Evolutionary conservation across 306 rosid genomes (phyloP), one percentile per base, ranked within the genome.

Genomic region (Prunus armeniaca): DNA sequence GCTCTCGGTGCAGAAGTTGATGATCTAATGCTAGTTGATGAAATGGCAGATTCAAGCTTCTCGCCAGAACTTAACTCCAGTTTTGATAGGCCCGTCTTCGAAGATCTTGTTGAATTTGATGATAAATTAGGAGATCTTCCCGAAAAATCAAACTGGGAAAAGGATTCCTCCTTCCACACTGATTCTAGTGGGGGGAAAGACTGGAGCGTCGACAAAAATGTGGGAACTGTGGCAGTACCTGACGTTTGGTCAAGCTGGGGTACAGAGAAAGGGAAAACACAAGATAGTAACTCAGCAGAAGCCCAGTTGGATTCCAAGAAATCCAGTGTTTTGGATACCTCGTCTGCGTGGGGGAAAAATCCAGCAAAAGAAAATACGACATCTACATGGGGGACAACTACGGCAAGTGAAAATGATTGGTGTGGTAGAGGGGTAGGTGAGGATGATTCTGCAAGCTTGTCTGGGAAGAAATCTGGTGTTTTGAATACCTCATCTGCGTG

Each of bases 1-100:
- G 90, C 95, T 75, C 74, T 95, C 63, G 97, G 99, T 62, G 92
- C 76, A 60, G 97, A 95, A 43, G 51, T 92, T 67, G 97, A 93
- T 56, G 90, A 95, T 74, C 72, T 95, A 50, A 38, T 82, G 46
- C 66, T 73, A 9, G 90, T 76, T 8, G 91, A 90, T 72, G 96
- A 93, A 73, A 68, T 52, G 67, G 73, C 30, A 61, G 97, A 85
- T 11, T 77, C 74, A 65, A 74, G 27, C 56, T 61, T 81, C 83
- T 94, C 97, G 47, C 97, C 97, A 19, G 88, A 88, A 62, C 88
- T 49, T 67, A 58, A 79, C 55, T 73, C 88, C 52, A 83, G 86
- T 69, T 77, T 78, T 71, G 91, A 89, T 24, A 92, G 79, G 85
- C 86, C 92, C n/a, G 84, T 86, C 67, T 91, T 91, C 72, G 98